A percentile compares a stretch with the other conserved stretches of the same genome.
phyloP scores from a whole-genome alignment of 2,329 filamentous ascomycete species.

The Lasiodiplodia hormozganensis region DNA sequence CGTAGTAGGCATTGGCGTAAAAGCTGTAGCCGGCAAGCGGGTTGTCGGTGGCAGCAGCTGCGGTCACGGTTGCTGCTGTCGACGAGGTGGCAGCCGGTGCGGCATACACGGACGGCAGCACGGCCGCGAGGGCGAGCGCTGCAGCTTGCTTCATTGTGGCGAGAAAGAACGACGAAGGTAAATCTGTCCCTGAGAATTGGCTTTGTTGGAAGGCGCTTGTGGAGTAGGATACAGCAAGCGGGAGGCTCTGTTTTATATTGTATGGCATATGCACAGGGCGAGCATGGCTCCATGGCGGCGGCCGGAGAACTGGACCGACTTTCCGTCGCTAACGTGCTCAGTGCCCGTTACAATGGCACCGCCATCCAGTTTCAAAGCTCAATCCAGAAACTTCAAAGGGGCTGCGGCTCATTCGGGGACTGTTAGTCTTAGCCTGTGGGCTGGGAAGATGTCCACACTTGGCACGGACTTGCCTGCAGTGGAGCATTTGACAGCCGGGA shows the following conservation, averaged over 20 bases:
- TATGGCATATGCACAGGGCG: not conserved
- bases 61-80: slow-evolving; percentile 18
- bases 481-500: slow-evolving; percentile 11
- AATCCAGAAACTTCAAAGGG: not conserved
- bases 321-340: slow-evolving; percentile 8
- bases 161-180: not conserved
- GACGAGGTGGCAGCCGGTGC: too few species aligned
- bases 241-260: slow-evolving; percentile 4
- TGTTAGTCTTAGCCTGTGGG: slow-evolving; percentile 20
- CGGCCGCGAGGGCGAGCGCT: slow-evolving; percentile 23
- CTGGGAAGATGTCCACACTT: not conserved
- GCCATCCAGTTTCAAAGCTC: slow-evolving; percentile 14
- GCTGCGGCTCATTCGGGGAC: slow-evolving; percentile 9
- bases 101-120: slow-evolving; percentile 20
- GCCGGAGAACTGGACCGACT: slow-evolving; percentile 20
- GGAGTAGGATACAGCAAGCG: not conserved
- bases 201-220: not conserved
- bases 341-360: slow-evolving; percentile 14
- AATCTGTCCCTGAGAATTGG: not conserved
- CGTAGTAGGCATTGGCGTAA: slow-evolving; percentile 61
- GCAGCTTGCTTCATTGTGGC: slow-evolving; percentile 18
- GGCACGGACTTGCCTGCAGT: slow-evolving; percentile 14
- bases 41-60: slow-evolving; percentile 43
- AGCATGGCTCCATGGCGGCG: slow-evolving; percentile 5
- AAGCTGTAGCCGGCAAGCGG: slow-evolving; percentile 58